Conservation (phyloP, 2,329 filamentous ascomycete genomes). For the Lachnellula arida region DNA sequence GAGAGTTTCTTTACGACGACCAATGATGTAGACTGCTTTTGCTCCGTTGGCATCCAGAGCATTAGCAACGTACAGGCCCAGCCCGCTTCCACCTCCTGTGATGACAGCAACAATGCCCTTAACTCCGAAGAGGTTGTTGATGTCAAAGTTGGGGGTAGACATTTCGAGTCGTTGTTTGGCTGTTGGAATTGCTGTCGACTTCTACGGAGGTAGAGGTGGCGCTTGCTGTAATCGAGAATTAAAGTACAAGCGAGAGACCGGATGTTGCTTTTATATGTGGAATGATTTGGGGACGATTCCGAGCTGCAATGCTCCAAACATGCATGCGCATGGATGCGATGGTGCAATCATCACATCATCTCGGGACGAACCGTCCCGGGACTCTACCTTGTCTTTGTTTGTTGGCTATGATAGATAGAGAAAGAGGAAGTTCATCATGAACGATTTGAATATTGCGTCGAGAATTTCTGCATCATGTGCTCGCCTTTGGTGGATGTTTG, state of each 20-base stretch:
- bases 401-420: too few relatives aligned
- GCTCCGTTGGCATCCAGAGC: constrained; percentile 12
- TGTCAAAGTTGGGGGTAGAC: constrained; percentile 3
- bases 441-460: too few relatives aligned
- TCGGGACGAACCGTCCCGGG: background rate
- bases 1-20: constrained; percentile 2
- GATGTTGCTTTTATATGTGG: background rate
- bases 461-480: too few relatives aligned
- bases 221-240: too few relatives aligned
- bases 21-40: constrained; percentile 14
- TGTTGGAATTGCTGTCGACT: background rate
- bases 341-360: background rate
- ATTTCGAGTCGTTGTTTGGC: background rate
- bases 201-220: background rate
- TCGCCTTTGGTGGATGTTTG: too few relatives aligned
- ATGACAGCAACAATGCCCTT: constrained; percentile 41
- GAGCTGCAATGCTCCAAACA: too few relatives aligned
- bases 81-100: constrained; percentile 39
- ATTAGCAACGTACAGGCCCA: constrained; percentile 40
- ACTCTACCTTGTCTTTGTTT: too few relatives aligned
- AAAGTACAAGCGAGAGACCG: background rate
- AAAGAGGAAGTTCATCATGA: too few relatives aligned
- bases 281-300: too few relatives aligned
- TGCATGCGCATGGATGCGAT: background rate
- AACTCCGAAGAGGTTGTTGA: constrained; percentile 40